Base-by-base conservation (phyloP, 495 filamentous ascomycete species). In the Lindgomyces ingoldianus region DNA sequence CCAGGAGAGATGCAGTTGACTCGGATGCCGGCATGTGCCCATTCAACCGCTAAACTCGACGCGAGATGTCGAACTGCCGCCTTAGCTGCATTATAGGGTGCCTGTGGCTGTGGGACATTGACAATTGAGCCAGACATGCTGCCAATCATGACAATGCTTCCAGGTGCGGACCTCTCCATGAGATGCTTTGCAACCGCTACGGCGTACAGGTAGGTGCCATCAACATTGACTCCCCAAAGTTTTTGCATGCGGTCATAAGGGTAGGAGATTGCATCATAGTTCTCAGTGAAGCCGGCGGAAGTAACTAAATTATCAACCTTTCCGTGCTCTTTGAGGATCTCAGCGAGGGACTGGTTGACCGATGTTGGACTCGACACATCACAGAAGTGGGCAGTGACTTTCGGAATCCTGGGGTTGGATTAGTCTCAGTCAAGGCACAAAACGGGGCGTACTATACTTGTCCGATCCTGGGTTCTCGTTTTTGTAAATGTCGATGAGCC, bases 261-360 rank as follows among this genome's bases (percentile, higher is more conserved):
- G 76, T 97, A 98, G 61, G 83, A 81, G 71, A 91, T 88, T 30
- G 93, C 93, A 66, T 92, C 87, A 72, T 91, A 96, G 77, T 97
- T 97, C 78, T 98, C 94, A 8, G 89, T 91, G 80, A 98, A 95
- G 6, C 94, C 94, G 27, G 94, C 94, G 8, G 93, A 96, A 25
- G 93, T 97, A 61, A 98, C 93, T 27, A 98, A 85, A 74, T 88
- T 86, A 77, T 98, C 93, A 72, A 97, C 89, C 71, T 86, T 84
- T 72, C 88, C 87, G 74, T 96, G 91, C 58, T 84, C 79, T 41
- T 78, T 73, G 30, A 89, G 71, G 61, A 96, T 85, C 57, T 91
- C 89, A 29, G 81, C 79, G 44, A 96, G 79, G 62, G 86, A 86
- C 14, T 75, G 67, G 46, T 88, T 86, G 53, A 97, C 91, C 1